Evolutionary conservation across 768 basidiomycete species (phyloP), one percentile per base, ranked within the genome.

Genomic region (Lactifluus rugatus): DNA sequence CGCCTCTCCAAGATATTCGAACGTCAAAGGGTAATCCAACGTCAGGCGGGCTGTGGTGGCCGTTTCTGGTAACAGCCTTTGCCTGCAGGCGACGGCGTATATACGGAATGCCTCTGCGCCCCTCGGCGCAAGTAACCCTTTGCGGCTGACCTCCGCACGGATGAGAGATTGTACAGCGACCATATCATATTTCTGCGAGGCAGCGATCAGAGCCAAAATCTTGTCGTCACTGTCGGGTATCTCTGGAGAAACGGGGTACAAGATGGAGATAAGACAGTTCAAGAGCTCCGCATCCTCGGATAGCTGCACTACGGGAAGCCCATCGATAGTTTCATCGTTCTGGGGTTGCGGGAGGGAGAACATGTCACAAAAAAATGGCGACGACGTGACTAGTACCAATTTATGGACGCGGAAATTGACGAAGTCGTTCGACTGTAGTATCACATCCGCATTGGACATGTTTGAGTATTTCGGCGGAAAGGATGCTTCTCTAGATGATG

Each of bases 161-260:
- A 36, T n/a, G n/a, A 13, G 45, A 7, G 56, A 51, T 45, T 36
- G 56, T 13, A 57, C 44, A 7, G 39, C 2, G 11, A 2, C n/a
- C 56, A 57, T 57, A 11, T 57, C 56, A 28, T 57, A 57, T 45
- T 57, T 57, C n/a, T 57, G 37, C 14, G 31, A 17, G n/a, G 56
- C 49, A 19, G 49, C 16, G 5, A 57, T 48, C 0, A 57, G 42
- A 28, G 41, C 17, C n/a, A 57, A 36, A 2, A 57, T 25, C 6
- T 36, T 28, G 23, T 57, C 42, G 3, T 5, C 1, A 9, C 49
- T 51, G 14, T 19, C 2, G 23, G 49, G 56, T 3, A 51, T 26
- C 4, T 34, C 49, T 3, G 49, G n/a, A 5, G 32, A 32, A 5
- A 57, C 25, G 3, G 56, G 42, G n/a, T 51, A 57, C 17, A 57